Conservation (phyloP, 2,329 filamentous ascomycete genomes). For the Penicillium frequentans region DNA sequence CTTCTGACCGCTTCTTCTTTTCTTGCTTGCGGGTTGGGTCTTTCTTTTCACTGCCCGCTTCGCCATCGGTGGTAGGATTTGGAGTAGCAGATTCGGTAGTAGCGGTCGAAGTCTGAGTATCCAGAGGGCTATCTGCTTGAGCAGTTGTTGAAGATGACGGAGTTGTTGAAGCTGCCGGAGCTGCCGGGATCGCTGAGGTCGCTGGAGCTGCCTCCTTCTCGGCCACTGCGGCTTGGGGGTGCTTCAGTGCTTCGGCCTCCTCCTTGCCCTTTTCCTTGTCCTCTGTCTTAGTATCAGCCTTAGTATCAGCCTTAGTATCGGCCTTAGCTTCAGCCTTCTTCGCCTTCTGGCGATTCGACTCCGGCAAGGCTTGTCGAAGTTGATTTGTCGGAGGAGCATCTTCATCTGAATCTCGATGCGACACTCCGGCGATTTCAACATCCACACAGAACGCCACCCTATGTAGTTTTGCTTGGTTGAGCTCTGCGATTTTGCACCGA, state of each 20-base stretch:
- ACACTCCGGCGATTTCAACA: constrained; percentile 90
- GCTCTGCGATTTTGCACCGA: constrained; percentile 73
- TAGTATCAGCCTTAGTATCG: constrained; percentile 58
- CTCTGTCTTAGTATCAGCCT: constrained; percentile 48
- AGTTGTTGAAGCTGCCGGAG: neutral
- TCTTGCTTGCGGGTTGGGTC: constrained; percentile 75
- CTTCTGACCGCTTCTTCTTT: constrained; percentile 93
- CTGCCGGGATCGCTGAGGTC: neutral
- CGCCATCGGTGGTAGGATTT: constrained; percentile 17
- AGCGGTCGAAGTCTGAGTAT: constrained; percentile 3
- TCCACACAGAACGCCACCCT: constrained; percentile 95
- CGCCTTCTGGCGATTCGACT: constrained; percentile 28
- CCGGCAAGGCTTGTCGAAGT: constrained; percentile 25
- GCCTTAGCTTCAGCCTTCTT: constrained; percentile 47
- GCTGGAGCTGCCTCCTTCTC: constrained; percentile 53
- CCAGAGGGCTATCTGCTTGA: neutral
- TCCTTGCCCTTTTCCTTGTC: constrained; percentile 62
- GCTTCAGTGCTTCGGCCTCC: constrained; percentile 73
- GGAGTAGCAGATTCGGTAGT: constrained; percentile 6
- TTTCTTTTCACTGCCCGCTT: constrained; percentile 30
- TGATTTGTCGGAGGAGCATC: constrained; percentile 41
- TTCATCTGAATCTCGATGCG: constrained; percentile 68
- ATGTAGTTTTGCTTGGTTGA: constrained; percentile 77
- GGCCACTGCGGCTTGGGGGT: constrained; percentile 55
- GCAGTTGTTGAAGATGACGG: neutral